Base-by-base conservation (phyloP, 345 rosid genomes). In the Psidium guajava region DNA sequence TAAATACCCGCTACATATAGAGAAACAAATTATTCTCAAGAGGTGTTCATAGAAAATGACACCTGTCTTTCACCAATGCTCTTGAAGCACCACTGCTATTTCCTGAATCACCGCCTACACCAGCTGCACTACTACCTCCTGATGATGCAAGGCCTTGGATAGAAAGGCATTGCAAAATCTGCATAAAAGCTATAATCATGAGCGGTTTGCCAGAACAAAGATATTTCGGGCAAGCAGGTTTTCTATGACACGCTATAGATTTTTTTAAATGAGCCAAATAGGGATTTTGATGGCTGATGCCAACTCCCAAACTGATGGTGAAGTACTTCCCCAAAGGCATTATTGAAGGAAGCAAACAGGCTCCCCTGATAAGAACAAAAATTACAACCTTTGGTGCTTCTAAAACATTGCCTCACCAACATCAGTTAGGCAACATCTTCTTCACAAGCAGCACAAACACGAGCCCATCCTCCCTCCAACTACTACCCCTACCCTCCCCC, bases 61-160 rank as follows among this genome's bases (percentile, higher is more conserved):
- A 95, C 99, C 99, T 95, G 84, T 97, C 99, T 91, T 96, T 97
- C 54, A 97, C 85, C 91, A 96, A 86, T 75, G 93, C 95, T 91
- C 95, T 93, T 57, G 99, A 97, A 87, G 93, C 99, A 82, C 98
- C 95, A 82, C 99, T 97, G 88, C 98, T 94, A 86, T 89, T 94
- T 90, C 99, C 94, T 74, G 93, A 91, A 81, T 93, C 96, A 86
- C 91, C 91, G 84, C 94, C 91, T 82, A 95, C 92, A 40, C 89
- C 80, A 36, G 80, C 90, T 69, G 90, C 28, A 91, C 95, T 92
- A 83, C 98, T 93, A 87, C 98, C 98, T 47, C 98, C 99, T n/a
- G 99, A 97, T 88, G 99, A 92, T 16, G 98, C 90, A 84, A 97
- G 83, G 69, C 99, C 98, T 94, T 96, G 99, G 22, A 93, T 89